Evolutionary conservation across 805 yeast genomes (phyloP).

Genomic region (Kuraishia capsulata): DNA sequence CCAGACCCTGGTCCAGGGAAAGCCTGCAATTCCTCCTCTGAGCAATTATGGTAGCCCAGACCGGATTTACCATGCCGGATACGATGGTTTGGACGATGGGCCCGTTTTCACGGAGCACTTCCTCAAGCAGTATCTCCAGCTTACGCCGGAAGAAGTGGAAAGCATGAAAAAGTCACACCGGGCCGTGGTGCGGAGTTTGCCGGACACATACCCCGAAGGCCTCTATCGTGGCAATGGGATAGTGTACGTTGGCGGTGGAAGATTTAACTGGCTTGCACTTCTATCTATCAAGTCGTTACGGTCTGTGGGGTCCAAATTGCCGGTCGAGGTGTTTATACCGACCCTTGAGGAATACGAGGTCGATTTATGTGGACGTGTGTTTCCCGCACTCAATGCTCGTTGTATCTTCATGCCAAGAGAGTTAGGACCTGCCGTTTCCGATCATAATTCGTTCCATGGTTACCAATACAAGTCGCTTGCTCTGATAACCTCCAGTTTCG

Average conservation of each 20-base stretch:
- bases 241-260: constrained; percentile 73
- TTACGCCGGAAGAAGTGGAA: constrained; percentile 19
- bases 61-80: constrained; percentile 47
- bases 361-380: constrained; percentile 50
- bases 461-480: constrained; percentile 65
- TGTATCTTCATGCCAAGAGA: constrained; percentile 50
- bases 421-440: constrained; percentile 12
- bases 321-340: constrained; percentile 79
- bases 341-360: constrained; percentile 58
- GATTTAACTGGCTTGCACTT: constrained; percentile 59
- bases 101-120: constrained; percentile 4
- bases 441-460: constrained; percentile 40
- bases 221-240: constrained; percentile 47
- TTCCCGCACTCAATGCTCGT: constrained; percentile 52
- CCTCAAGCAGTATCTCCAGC: constrained; percentile 2
- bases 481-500: constrained; percentile 57
- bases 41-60: constrained; percentile 33
- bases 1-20: constrained; percentile 22
- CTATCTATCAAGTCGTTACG: constrained; percentile 55
- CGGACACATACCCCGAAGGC: constrained; percentile 28
- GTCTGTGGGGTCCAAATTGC: constrained; percentile 53
- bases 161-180: constrained; percentile 41
- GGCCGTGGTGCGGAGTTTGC: constrained; percentile 34
- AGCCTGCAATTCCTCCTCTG: constrained; percentile 35
- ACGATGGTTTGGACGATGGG: constrained; percentile 21